Evolutionary conservation across 176 grass and related monocot genomes (phyloP).

Genomic region (Raddia distichophylla): DNA sequence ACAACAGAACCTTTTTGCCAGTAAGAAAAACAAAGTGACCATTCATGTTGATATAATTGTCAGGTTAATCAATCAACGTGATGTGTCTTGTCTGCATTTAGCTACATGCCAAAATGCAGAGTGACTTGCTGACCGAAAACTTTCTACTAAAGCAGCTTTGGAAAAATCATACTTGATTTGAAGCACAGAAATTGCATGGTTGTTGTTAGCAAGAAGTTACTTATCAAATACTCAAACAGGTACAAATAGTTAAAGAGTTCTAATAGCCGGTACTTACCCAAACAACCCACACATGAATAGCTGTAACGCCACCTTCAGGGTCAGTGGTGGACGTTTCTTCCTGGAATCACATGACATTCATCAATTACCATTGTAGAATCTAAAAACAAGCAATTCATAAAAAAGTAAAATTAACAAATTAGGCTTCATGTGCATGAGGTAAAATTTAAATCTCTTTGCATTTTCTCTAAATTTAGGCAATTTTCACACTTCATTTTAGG

Average conservation of each 20-base stretch:
- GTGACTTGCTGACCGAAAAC: not conserved
- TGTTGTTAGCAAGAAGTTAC: not conserved
- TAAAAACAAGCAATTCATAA: not conserved
- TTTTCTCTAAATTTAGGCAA: not conserved
- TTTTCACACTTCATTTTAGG: not conserved
- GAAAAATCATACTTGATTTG: not conserved
- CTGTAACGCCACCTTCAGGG: conserved; percentile 35
- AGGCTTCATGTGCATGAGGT: not conserved
- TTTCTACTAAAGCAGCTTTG: not conserved
- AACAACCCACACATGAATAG: conserved; percentile 46
- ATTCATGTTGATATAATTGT: not conserved
- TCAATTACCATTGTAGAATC: not conserved
- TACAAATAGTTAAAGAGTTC: not conserved
- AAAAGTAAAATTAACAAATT: not conserved
- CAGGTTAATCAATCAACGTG: not conserved
- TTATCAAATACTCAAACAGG: not conserved
- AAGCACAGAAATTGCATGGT: not conserved
- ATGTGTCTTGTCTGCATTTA: not conserved
- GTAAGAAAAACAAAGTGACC: not conserved
- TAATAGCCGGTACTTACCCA: conserved; percentile 32
- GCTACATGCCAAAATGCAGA: not conserved
- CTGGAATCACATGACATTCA: not conserved
- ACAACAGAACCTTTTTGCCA: not conserved
- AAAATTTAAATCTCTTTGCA: not conserved
- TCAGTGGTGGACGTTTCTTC: conserved; percentile 56